Evolutionary conservation across 768 basidiomycete genomes (phyloP), one percentile per base, ranked within the genome.

Genomic region (Boletus huronensis): DNA sequence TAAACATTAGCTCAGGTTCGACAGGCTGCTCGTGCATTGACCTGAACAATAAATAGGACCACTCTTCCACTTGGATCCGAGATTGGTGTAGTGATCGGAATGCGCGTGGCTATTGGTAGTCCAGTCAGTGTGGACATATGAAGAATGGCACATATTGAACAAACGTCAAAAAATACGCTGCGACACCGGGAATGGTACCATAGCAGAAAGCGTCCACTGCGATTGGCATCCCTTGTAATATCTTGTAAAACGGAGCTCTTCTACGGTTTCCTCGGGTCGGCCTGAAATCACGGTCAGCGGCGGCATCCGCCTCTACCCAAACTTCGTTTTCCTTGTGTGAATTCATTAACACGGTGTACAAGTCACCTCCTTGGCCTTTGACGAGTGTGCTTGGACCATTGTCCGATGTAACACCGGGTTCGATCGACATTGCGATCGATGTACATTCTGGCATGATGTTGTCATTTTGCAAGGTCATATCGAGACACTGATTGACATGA

Each of bases 151-250:
- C 21, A 28, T 25, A 13, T 42, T 36, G 38, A 25, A 59, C 59
- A 34, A 46, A 95, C 94, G 93, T 93, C 58, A 98, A 71, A 61
- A 97, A 93, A 69, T 98, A 98, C 0, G 94, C 90, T 28, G 83
- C 90, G 25, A 98, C 82, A 10, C 83, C 85, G 6, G 95, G 94
- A 46, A 99, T 94, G 26, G 79, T 77, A 6, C 96, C 97, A 67
- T 98, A 99, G 35, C 87, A 82, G 72, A 99, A 99, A 2, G 95
- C 97, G 66, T 99, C 97, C 0, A 99, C 97, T 16, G 96, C 93
- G 25, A 99, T 89, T 9, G 95, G 93, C 94, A 98, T 97, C 1
- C 97, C 96, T 62, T 92, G 89, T 61, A 98, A 68, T 23, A 93
- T 82, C 74, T 98, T 99, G 74, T 96, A 98, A 68, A 98, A 98